Conservation (phyloP, 2,329 filamentous ascomycete species). For the Paraphaeosphaeria sporulosa region DNA sequence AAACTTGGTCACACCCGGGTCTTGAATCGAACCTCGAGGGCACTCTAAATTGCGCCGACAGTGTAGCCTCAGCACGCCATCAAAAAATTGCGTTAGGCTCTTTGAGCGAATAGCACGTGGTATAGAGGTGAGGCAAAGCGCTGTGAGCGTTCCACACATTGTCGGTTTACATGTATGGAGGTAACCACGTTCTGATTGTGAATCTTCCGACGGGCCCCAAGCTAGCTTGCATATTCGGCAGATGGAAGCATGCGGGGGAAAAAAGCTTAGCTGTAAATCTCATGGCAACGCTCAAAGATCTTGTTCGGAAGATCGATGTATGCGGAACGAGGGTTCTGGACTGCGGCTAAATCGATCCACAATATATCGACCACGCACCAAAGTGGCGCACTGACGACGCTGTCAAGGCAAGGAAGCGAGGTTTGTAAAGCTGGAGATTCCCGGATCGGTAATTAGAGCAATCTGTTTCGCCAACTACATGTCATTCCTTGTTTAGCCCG, state of each 20-base stretch:
- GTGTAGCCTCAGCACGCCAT: constrained; percentile 19
- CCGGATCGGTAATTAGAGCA: constrained; percentile 14
- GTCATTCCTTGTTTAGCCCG: constrained; percentile 13
- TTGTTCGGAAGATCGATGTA: constrained; percentile 27
- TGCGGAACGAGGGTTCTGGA: constrained; percentile 28
- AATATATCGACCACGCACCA: constrained; percentile 28
- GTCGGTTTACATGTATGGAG: constrained; percentile 7
- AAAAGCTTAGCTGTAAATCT: constrained; percentile 37
- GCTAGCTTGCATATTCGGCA: constrained; percentile 33
- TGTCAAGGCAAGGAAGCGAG: constrained; percentile 11
- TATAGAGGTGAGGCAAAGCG: not conserved
- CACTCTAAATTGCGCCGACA: constrained; percentile 18
- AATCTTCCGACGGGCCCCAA: constrained; percentile 19
- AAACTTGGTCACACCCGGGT: constrained; percentile 28
- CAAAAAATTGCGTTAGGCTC: not conserved
- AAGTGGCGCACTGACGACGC: constrained; percentile 17
- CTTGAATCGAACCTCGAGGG: constrained; percentile 24
- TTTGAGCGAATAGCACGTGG: not conserved
- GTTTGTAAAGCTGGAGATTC: constrained; percentile 13
- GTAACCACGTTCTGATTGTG: constrained; percentile 13
- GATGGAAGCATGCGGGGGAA: constrained; percentile 38
- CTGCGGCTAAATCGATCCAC: constrained; percentile 35
- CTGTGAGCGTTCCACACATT: not conserved
- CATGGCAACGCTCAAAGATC: constrained; percentile 22
- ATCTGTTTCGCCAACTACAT: constrained; percentile 18